Conservation (phyloP, 2,329 filamentous ascomycete species). For the Pseudogymnoascus sp. region DNA sequence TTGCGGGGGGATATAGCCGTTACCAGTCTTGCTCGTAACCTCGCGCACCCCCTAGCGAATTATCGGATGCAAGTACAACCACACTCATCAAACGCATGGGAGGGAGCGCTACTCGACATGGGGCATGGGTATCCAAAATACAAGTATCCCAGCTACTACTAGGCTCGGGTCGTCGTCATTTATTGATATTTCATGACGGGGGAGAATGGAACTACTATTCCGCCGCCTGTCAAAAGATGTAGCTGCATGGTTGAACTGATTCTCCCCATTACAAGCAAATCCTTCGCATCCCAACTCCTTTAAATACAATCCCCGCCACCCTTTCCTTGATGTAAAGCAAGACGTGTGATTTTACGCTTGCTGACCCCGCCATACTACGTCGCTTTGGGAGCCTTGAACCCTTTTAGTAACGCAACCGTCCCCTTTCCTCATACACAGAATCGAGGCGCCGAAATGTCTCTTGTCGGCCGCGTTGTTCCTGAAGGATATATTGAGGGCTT, state of each 20-base stretch:
- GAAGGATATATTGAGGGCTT: slow-evolving; percentile 17
- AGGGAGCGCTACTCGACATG: neutral
- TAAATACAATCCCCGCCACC: neutral
- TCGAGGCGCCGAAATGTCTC: neutral
- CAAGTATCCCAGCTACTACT: neutral
- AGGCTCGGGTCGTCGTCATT: neutral
- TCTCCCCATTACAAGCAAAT: neutral
- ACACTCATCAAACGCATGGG: neutral
- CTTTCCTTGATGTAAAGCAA: neutral
- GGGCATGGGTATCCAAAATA: neutral
- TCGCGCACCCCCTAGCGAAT: neutral
- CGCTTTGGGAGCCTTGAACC: neutral
- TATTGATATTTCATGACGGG: neutral
- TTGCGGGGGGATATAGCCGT: neutral
- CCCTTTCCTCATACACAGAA: neutral
- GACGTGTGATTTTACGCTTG: neutral
- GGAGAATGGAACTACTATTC: neutral
- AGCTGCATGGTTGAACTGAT: neutral
- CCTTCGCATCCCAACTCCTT: neutral
- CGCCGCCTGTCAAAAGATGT: neutral
- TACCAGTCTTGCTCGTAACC: neutral
- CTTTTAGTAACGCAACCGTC: neutral
- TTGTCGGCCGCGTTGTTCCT: neutral
- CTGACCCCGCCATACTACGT: neutral
- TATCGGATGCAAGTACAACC: neutral